These are phyloP conservation scores for Cercospora canescens DNA, from an alignment of 2,329 filamentous ascomycete species.

Conservation along the genomic window DNA sequence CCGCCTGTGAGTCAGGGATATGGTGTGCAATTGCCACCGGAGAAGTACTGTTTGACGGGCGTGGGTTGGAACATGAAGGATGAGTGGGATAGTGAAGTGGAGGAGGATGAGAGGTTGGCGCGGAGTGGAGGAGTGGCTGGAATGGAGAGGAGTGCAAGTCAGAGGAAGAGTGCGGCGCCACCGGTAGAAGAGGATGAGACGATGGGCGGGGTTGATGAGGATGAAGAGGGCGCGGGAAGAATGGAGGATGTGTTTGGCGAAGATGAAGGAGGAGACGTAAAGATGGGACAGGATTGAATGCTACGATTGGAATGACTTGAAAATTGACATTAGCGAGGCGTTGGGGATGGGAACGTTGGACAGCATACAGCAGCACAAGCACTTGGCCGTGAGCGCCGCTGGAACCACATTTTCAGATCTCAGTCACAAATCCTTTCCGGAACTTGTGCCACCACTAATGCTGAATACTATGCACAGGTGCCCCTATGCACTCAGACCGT, in stretches of 20 bases:
- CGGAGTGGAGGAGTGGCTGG: constrained; percentile 49
- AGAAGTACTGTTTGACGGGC: constrained; percentile 62
- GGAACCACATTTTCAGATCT: background rate
- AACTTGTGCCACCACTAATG: background rate
- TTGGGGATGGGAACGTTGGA: background rate
- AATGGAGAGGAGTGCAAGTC: constrained; percentile 24
- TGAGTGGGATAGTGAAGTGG: constrained; percentile 59
- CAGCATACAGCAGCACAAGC: background rate
- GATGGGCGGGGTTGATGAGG: constrained; percentile 46
- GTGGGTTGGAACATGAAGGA: constrained; percentile 58
- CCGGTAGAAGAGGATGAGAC: constrained; percentile 29
- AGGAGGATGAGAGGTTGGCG: constrained; percentile 36
- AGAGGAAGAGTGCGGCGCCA: constrained; percentile 20
- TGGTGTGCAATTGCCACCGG: constrained; percentile 61
- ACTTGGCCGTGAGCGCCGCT: background rate
- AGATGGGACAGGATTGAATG: constrained; percentile 37
- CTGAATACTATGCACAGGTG: background rate
- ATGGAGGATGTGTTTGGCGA: constrained; percentile 48
- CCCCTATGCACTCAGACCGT: background rate
- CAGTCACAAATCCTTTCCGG: background rate
- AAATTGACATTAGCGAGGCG: constrained; percentile 13
- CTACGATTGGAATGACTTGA: background rate
- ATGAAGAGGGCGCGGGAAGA: constrained; percentile 38
- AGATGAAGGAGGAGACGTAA: constrained; percentile 28
- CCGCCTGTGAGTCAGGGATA: constrained; percentile 58